A percentile compares a stretch with the other conserved stretches of the same genome.
Conservation (phyloP, 2,329 filamentous ascomycete species). For the Ophiocordyceps australis region DNA sequence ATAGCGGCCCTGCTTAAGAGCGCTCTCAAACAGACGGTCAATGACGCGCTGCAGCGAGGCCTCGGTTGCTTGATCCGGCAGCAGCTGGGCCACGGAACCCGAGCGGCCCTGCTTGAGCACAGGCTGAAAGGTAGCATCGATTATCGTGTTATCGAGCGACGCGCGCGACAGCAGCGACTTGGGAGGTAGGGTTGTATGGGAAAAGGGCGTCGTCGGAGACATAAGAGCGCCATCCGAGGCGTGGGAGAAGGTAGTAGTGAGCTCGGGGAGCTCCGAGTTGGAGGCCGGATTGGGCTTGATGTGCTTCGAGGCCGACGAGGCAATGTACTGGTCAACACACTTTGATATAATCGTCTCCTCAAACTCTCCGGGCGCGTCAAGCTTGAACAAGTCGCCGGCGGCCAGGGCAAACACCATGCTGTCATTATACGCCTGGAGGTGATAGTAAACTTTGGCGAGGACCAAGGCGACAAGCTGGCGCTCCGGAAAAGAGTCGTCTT, state of each 20-base stretch:
- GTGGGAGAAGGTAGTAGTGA: constrained; percentile 63
- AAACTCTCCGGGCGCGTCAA: constrained; percentile 82
- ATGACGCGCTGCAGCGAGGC: constrained; percentile 69
- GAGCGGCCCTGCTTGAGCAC: constrained; percentile 33
- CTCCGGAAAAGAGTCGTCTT: constrained; percentile 88
- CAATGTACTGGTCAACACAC: constrained; percentile 95
- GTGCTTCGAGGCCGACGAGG: constrained; percentile 40
- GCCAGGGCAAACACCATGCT: constrained; percentile 97
- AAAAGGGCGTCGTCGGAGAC: constrained; percentile 88
- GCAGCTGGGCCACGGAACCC: constrained; percentile 45
- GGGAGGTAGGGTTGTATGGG: constrained; percentile 78
- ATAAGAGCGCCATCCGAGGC: constrained; percentile 52
- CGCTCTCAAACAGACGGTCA: constrained; percentile 79
- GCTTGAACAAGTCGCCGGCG: constrained; percentile 85
- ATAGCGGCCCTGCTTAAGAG: constrained; percentile 72
- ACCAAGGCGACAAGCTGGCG: constrained; percentile 88
- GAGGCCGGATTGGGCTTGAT: constrained; percentile 21
- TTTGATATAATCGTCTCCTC: constrained; percentile 98
- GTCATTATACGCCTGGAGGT: constrained; percentile 96
- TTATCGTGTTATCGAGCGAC: constrained; percentile 44
- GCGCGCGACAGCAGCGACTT: constrained; percentile 88
- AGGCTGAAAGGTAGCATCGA: constrained; percentile 39
- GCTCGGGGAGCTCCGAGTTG: constrained; percentile 38
- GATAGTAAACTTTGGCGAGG: constrained; percentile 95
- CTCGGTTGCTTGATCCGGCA: constrained; percentile 52